A percentile compares a stretch with the other conserved stretches of the same genome.
Evolutionary conservation across 2,329 filamentous ascomycete species (phyloP).

Genomic region (Trichothecium roseum): DNA sequence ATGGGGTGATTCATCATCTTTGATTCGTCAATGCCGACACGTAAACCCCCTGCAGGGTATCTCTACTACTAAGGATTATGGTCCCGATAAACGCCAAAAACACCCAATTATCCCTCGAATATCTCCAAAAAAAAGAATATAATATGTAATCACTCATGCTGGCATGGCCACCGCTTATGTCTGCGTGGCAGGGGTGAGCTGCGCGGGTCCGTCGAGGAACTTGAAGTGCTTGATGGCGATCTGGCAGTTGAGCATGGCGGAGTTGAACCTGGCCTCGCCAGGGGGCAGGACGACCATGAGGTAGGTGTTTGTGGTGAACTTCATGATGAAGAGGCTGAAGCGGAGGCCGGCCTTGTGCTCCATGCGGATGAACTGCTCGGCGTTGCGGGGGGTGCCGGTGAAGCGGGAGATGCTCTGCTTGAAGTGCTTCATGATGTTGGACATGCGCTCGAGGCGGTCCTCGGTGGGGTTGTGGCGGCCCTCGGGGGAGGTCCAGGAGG

Average conservation of each 20-base stretch:
- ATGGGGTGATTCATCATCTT: too few species aligned
- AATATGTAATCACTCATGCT: not conserved
- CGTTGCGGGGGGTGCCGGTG: slow-evolving; percentile 69
- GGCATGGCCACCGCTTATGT: slow-evolving; percentile 4
- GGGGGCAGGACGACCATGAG: slow-evolving; percentile 86
- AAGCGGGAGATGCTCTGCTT: slow-evolving; percentile 75
- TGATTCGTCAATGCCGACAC: not conserved
- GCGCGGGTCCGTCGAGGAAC: slow-evolving; percentile 43
- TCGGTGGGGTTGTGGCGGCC: slow-evolving; percentile 76
- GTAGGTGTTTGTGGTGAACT: slow-evolving; percentile 96
- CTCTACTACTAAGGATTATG: slow-evolving; percentile 4
- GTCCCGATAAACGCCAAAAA: not conserved
- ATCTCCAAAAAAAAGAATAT: too few species aligned
- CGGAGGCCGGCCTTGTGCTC: slow-evolving; percentile 65
- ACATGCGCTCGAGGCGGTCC: slow-evolving; percentile 87
- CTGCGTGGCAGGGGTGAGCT: slow-evolving; percentile 4
- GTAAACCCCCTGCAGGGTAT: slow-evolving; percentile 4
- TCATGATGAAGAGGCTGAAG: slow-evolving; percentile 91
- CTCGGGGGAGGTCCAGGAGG: slow-evolving; percentile 68
- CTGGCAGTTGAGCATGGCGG: slow-evolving; percentile 80
- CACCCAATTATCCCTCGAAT: not conserved
- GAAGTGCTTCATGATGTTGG: slow-evolving; percentile 97
- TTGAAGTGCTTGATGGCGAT: slow-evolving; percentile 76
- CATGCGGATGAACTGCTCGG: slow-evolving; percentile 71
- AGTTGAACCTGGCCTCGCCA: slow-evolving; percentile 84